Evolutionary conservation across 1,284 basidiomycete genomes (phyloP).

Genomic region (Austroboletus niveus): DNA sequence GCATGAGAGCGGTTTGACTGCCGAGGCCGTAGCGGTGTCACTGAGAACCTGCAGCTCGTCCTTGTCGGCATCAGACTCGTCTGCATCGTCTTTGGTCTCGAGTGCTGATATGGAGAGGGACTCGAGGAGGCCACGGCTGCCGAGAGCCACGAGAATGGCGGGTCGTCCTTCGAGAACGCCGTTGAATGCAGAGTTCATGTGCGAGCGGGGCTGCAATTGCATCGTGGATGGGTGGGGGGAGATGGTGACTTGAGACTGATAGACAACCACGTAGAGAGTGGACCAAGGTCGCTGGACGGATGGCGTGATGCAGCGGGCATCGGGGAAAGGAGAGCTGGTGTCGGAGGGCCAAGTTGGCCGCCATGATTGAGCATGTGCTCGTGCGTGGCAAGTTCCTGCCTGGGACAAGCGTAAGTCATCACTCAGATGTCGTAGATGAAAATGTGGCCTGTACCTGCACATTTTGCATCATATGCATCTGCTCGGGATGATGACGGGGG

Average conservation of each 20-base stretch:
- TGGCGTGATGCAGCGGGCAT: constrained; percentile 53
- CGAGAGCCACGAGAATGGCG: constrained; percentile 24
- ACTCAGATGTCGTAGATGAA: not conserved
- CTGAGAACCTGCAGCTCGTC: no score
- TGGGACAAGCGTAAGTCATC: constrained; percentile 24
- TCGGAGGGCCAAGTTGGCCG: constrained; percentile 59
- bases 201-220: constrained; percentile 18
- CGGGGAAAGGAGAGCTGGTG: constrained; percentile 44
- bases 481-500: constrained; percentile 49
- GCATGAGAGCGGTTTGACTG: constrained; percentile 3
- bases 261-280: constrained; percentile 28
- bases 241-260: constrained; percentile 30
- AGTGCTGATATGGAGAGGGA: constrained; percentile 43
- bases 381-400: constrained; percentile 81
- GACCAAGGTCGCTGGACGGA: constrained; percentile 33
- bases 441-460: constrained; percentile 62
- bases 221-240: constrained; percentile 28
- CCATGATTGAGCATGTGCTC: constrained; percentile 94
- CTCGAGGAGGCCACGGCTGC: constrained; percentile 37
- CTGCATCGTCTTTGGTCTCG: constrained; percentile 34
- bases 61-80: no score
- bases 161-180: constrained; percentile 18
- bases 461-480: constrained; percentile 85
- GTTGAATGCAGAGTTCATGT: constrained; percentile 19
- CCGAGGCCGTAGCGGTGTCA: no score